Evolutionary conservation across 2,329 filamentous ascomycete genomes (phyloP).

Genomic region (Fusarium camptoceras): DNA sequence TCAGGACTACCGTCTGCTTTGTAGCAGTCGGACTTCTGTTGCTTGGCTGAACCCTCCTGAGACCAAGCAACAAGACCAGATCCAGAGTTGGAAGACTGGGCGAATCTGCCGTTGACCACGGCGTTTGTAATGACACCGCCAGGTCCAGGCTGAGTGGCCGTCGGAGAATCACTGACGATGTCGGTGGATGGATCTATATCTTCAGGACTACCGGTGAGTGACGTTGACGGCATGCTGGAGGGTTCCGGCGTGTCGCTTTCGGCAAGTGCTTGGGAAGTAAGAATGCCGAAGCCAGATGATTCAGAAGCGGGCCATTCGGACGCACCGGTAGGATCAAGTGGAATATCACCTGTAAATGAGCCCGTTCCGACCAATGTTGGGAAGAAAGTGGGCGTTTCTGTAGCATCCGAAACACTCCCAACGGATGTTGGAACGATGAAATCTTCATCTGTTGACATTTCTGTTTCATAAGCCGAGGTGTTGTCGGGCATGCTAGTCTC

Average conservation of each 20-base stretch:
- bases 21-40: conserved; percentile 1
- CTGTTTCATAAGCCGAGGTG: neutral
- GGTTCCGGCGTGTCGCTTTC: too few species aligned
- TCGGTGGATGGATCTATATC: neutral
- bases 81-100: neutral
- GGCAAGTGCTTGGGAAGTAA: too few species aligned
- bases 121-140: neutral
- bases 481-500: too few species aligned
- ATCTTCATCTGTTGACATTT: neutral
- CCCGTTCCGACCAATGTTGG: too few species aligned
- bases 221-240: too few species aligned
- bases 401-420: too few species aligned
- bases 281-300: too few species aligned
- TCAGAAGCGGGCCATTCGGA: too few species aligned
- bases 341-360: too few species aligned
- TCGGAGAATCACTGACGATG: neutral
- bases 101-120: neutral
- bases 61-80: neutral
- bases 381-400: too few species aligned
- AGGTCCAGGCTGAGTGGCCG: neutral
- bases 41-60: neutral
- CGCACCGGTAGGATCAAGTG: too few species aligned
- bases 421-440: neutral
- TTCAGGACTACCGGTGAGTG: neutral
- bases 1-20: conserved; percentile 8